Percentiles rank a stretch among this genome's conserved stretches.
Conservation (phyloP, 768 basidiomycete genomes). For the Lyophyllum atratum region DNA sequence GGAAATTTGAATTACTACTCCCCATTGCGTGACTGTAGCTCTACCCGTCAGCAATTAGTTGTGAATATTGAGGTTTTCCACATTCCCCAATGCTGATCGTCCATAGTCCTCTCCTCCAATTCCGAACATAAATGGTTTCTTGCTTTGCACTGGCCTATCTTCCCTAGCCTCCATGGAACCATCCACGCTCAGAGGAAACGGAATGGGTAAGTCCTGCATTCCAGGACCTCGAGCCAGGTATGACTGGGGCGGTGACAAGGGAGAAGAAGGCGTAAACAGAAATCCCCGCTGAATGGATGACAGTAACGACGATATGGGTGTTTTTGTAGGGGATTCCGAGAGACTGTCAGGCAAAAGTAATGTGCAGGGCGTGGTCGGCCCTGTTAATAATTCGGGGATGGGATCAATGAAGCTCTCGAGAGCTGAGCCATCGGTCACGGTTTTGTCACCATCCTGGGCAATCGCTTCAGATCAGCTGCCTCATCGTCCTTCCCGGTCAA, state of each 20-base stretch:
- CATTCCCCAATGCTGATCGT: constrained; percentile 17
- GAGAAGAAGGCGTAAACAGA: constrained; percentile 62
- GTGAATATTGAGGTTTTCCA: constrained; percentile 21
- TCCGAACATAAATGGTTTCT: constrained; percentile 17
- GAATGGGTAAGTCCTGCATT: constrained; percentile 15
- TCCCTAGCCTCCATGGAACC: constrained; percentile 6
- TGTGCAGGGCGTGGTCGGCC: constrained; percentile 9
- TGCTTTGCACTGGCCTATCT: constrained; percentile 5
- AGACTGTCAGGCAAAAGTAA: background rate
- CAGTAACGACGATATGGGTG: constrained; percentile 68
- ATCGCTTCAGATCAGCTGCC: background rate
- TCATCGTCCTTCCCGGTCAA: background rate
- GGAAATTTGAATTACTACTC: background rate
- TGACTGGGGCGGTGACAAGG: constrained; percentile 58
- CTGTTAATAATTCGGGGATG: background rate
- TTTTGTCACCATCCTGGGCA: background rate
- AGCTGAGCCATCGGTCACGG: background rate
- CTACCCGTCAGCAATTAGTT: constrained; percentile 7
- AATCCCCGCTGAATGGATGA: constrained; percentile 70
- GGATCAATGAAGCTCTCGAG: background rate
- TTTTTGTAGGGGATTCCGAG: constrained; percentile 31
- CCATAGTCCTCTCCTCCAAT: constrained; percentile 9
- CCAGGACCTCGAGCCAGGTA: constrained; percentile 27
- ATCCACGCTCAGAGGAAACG: constrained; percentile 14
- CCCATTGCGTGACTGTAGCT: background rate